Evolutionary conservation across 1,139 yeast species (phyloP), one percentile per base, ranked within the genome.

Genomic region (Kurtzmaniella quercitrusa): DNA sequence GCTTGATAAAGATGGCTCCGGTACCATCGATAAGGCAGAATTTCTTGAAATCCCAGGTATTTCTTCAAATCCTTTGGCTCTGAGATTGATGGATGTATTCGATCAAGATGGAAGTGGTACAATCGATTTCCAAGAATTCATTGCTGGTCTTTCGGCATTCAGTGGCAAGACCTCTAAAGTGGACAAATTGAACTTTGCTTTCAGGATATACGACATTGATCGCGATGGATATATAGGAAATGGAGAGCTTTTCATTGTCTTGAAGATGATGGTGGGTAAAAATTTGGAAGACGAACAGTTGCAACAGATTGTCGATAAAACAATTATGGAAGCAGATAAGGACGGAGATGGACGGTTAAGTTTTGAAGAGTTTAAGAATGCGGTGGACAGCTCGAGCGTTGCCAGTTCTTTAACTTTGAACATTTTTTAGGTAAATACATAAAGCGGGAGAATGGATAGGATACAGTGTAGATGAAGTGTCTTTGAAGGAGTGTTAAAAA

Each of bases 231-330:
- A 61, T 57, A 88, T 94, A 38, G 91, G 97, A 3, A 93, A 93
- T 57, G 98, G 98, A 18, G 99, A 94, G 63, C 66, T 94, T 45
- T 94, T 84, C 57, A 76, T 93, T 39, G 98, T 94, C 37, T 74
- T 94, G 69, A 88, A 93, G 64, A 87, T 88, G 82, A 94, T 94
- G 98, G 98, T 93, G 34, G 98, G 98, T 2, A 84, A 82, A 54
- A 91, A 93, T 56, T 67, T 94, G 46, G 85, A 82, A 49, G 95
- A 88, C 47, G 82, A 79, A 33, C 97, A 93, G 57, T 71, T 94
- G 49, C 99, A 94, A 61, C 98, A 93, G 62, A 80, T 91, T 46
- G 97, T 91, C 14, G 98, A 94, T 61, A 82, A 94, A 63, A 89
- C 98, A 1, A 88, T 94, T 53, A 82, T 89, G 84, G 98, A 93